These are phyloP conservation scores for Saturnispora dispora DNA, from an alignment of 805 yeast genomes.

Conservation along the genomic window DNA sequence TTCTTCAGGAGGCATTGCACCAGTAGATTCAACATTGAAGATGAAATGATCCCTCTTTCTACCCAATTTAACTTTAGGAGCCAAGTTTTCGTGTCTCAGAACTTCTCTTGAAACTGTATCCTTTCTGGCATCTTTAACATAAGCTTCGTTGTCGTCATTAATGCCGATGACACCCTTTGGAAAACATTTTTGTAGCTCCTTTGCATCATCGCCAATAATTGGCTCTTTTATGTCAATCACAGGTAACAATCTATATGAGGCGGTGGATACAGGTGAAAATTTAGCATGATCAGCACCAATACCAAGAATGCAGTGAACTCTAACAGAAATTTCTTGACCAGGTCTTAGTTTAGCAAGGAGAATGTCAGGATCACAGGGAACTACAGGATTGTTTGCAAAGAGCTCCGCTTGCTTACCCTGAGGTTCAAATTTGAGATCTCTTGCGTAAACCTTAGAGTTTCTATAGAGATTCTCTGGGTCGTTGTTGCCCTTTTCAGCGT, in stretches of 20 bases:
- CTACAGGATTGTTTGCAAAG: conserved; percentile 59
- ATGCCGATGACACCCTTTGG: conserved; percentile 88
- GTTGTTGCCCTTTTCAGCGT: conserved; percentile 67
- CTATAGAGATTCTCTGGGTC: conserved; percentile 78
- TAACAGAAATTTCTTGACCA: conserved; percentile 87
- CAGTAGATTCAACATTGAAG: conserved; percentile 89
- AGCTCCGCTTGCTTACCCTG: conserved; percentile 76
- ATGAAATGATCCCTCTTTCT: conserved; percentile 88
- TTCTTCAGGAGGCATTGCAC: conserved; percentile 96
- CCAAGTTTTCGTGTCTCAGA: conserved; percentile 83
- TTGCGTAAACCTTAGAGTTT: conserved; percentile 82
- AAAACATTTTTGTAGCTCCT: conserved; percentile 79
- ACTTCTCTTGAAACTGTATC: conserved; percentile 98
- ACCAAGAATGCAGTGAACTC: conserved; percentile 88
- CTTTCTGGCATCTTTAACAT: conserved; percentile 79
- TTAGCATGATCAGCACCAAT: conserved; percentile 90
- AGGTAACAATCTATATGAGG: conserved; percentile 90
- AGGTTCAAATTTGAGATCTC: conserved; percentile 82
- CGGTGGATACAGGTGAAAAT: conserved; percentile 94
- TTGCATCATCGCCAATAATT: conserved; percentile 68
- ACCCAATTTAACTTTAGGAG: conserved; percentile 83
- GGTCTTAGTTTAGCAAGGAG: conserved; percentile 89
- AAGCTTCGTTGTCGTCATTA: conserved; percentile 57
- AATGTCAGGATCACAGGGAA: conserved; percentile 80
- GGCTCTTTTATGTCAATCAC: conserved; percentile 68